These are phyloP conservation scores for Microcyclospora tardicrescens DNA, from an alignment of 2,329 filamentous ascomycete species.

Conservation along the genomic window DNA sequence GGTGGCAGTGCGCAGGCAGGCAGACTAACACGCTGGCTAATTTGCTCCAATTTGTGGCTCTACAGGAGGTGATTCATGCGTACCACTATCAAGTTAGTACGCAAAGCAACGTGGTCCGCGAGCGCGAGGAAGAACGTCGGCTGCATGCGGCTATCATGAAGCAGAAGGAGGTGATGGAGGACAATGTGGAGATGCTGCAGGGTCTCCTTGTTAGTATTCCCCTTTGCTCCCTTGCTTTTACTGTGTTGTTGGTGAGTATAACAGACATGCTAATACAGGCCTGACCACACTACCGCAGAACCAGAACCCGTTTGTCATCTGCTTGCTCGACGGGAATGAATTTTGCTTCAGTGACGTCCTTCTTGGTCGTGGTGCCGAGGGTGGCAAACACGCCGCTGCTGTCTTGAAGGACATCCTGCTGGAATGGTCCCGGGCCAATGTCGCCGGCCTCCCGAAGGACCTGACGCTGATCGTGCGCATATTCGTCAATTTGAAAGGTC, in stretches of 20 bases:
- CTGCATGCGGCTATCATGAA: background rate
- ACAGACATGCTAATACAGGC: conserved; percentile 18
- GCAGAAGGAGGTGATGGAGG: background rate
- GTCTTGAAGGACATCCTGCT: conserved; percentile 39
- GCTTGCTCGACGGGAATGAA: conserved; percentile 50
- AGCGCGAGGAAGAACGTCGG: conserved; percentile 16
- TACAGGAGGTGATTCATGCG: conserved; percentile 28
- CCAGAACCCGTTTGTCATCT: conserved; percentile 45
- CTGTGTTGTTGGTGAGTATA: no score
- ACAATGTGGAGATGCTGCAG: conserved; percentile 5
- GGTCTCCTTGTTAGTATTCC: conserved; percentile 4
- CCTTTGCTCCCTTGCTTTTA: no score
- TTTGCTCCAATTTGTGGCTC: no score
- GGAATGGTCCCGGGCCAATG: conserved; percentile 24
- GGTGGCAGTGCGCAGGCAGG: no score
- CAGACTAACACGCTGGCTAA: no score
- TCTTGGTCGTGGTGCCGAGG: conserved; percentile 30
- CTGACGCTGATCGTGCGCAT: conserved; percentile 34
- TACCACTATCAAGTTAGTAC: conserved; percentile 26
- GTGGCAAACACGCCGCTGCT: conserved; percentile 43
- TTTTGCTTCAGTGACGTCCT: conserved; percentile 30
- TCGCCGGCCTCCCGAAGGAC: conserved; percentile 22
- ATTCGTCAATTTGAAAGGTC: conserved; percentile 33
- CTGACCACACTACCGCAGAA: conserved; percentile 20
- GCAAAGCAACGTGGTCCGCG: conserved; percentile 16